Percentiles rank a stretch among this genome's conserved stretches.
These are phyloP conservation scores for Zelopaecilomyces penicillatus DNA, from an alignment of 2,329 filamentous ascomycete species.

Conservation along the genomic window DNA sequence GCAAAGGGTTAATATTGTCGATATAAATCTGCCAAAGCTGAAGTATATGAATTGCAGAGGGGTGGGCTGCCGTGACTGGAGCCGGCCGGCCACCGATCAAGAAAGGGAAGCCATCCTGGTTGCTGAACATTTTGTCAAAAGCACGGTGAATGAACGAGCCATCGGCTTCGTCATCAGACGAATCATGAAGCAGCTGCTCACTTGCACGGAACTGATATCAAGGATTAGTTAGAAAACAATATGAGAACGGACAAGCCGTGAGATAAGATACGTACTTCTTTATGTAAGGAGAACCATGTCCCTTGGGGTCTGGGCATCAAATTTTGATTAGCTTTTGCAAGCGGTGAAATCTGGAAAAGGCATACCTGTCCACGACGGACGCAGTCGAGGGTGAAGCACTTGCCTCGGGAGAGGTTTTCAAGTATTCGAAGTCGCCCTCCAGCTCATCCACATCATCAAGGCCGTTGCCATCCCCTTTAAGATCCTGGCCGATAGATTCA, in stretches of 20 bases:
- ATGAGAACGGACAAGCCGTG: too few relatives aligned
- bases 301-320: conserved; percentile 4
- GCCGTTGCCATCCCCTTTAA: conserved; percentile 19
- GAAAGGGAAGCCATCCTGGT: conserved; percentile 50
- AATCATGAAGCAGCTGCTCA: conserved; percentile 41
- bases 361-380: conserved; percentile 4
- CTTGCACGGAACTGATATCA: conserved; percentile 39
- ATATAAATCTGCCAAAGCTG: conserved; percentile 63
- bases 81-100: conserved; percentile 37
- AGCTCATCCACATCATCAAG: conserved; percentile 48
- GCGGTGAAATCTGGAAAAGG: background rate
- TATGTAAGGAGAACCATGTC: conserved; percentile 42
- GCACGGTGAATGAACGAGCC: conserved; percentile 48
- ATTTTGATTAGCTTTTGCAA: background rate
- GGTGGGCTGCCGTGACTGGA: conserved; percentile 41
- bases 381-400: conserved; percentile 25
- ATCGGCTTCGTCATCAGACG: conserved; percentile 50
- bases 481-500: conserved; percentile 52
- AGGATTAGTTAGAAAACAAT: background rate
- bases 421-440: conserved; percentile 46
- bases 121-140: conserved; percentile 51
- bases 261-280: conserved; percentile 31
- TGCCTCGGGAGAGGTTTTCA: conserved; percentile 44
- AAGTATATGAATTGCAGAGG: conserved; percentile 50
- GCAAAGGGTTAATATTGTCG: conserved; percentile 59